Evolutionary conservation across 345 rosid genomes (phyloP).

Genomic region (Psidium friedrichsthalianum): DNA sequence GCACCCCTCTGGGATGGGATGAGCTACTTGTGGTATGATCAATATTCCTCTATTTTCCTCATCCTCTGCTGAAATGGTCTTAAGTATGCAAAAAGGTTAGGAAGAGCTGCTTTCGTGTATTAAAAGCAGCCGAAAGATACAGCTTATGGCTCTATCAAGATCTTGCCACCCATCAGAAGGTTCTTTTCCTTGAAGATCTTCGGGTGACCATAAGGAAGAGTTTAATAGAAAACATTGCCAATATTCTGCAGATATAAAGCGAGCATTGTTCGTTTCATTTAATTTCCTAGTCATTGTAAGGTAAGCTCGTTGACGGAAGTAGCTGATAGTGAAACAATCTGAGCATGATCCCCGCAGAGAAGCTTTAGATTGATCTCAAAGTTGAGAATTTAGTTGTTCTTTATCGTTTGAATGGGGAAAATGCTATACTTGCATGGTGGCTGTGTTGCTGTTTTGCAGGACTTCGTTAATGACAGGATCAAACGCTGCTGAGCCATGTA

Average conservation of each 20-base stretch:
- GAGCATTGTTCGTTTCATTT: background rate
- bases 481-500: constrained; percentile 63
- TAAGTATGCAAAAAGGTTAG: background rate
- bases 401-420: background rate
- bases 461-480: constrained; percentile 74
- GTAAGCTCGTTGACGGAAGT: background rate
- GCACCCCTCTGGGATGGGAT: constrained; percentile 92
- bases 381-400: background rate
- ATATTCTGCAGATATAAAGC: background rate
- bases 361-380: background rate
- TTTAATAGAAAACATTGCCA: background rate
- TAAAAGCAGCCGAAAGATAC: background rate
- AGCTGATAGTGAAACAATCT: background rate
- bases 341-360: background rate
- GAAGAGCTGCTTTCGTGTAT: background rate
- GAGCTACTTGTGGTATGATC: constrained; percentile 66
- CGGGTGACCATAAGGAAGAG: background rate
- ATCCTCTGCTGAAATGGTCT: background rate
- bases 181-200: background rate
- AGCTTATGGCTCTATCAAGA: background rate
- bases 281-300: background rate
- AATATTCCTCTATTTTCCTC: background rate
- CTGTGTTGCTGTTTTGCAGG: constrained; percentile 23
- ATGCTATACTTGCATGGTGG: too few species aligned
- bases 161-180: background rate